Percentiles rank a stretch among this genome's conserved stretches.
Conservation (phyloP, 164 flowering plant genomes). For the Liquidambar formosana region DNA sequence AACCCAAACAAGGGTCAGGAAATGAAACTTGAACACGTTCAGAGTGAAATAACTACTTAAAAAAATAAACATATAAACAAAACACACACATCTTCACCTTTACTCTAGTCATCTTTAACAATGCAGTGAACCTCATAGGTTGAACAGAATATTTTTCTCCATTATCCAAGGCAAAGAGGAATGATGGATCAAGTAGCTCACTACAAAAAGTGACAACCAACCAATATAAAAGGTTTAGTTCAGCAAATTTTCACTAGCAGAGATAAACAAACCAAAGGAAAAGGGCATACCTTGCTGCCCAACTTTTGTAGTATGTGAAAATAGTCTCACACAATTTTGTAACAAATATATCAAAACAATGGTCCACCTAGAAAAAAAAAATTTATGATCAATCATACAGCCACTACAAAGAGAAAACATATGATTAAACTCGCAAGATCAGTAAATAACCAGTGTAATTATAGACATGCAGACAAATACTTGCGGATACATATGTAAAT, state of each 20-base stretch:
- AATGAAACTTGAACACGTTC: not conserved
- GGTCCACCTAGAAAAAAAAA: slow-evolving; percentile 69
- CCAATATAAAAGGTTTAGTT: slow-evolving; percentile 4
- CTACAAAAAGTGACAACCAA: slow-evolving; percentile 37
- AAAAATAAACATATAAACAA: not conserved
- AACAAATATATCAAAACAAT: slow-evolving; percentile 93
- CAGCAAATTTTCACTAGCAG: not conserved
- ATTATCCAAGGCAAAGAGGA: slow-evolving; percentile 87
- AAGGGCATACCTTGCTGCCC: slow-evolving; percentile 82
- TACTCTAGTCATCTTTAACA: slow-evolving; percentile 81
- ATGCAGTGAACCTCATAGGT: slow-evolving; percentile 73
- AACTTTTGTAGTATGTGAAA: slow-evolving; percentile 91
- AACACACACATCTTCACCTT: slow-evolving; percentile 48
- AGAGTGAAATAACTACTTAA: not conserved
- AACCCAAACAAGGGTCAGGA: no score
- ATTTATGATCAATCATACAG: not conserved
- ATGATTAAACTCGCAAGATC: not conserved
- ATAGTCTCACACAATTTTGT: slow-evolving; percentile 73
- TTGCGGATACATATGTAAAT: no score
- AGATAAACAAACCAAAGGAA: not conserved
- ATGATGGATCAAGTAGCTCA: slow-evolving; percentile 92
- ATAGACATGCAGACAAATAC: not conserved
- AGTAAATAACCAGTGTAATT: not conserved
- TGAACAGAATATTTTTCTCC: slow-evolving; percentile 82
- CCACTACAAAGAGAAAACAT: not conserved